These are phyloP conservation scores for Hymenoscyphus occultus DNA, from an alignment of 2,329 filamentous ascomycete species.

Conservation along the genomic window DNA sequence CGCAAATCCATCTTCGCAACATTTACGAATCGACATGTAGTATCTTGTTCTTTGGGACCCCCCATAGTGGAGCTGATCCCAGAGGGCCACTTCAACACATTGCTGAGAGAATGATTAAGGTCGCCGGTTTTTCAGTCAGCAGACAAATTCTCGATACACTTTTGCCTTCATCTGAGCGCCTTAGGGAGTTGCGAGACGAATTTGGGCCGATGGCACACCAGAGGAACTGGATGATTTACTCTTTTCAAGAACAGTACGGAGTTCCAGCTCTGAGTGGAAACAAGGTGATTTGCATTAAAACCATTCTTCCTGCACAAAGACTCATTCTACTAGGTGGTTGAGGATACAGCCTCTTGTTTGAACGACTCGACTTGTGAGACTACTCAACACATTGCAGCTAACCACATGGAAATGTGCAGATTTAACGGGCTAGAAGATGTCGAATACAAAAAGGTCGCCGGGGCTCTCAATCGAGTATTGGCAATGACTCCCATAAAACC, in stretches of 20 bases:
- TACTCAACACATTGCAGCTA: slow-evolving; percentile 11
- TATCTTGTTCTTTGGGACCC: slow-evolving; percentile 72
- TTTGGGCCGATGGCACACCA: slow-evolving; percentile 16
- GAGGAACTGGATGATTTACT: slow-evolving; percentile 16
- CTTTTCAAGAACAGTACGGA: slow-evolving; percentile 15
- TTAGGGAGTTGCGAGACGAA: slow-evolving; percentile 14
- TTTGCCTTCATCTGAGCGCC: slow-evolving; percentile 13
- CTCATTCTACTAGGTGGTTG: slow-evolving; percentile 13
- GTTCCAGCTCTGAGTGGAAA: slow-evolving; percentile 2
- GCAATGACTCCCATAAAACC: not conserved
- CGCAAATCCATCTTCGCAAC: slow-evolving; percentile 2
- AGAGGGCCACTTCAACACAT: slow-evolving; percentile 13
- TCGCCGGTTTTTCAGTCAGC: slow-evolving; percentile 9
- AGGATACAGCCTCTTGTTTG: slow-evolving; percentile 17
- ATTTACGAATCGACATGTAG: slow-evolving; percentile 71
- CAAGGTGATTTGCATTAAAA: slow-evolving; percentile 7
- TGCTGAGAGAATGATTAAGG: slow-evolving; percentile 14
- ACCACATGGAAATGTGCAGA: slow-evolving; percentile 22
- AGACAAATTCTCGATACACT: slow-evolving; percentile 14
- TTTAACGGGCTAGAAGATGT: slow-evolving; percentile 15
- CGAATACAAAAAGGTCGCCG: slow-evolving; percentile 19
- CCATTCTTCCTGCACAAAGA: not conserved
- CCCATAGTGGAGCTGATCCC: slow-evolving; percentile 65
- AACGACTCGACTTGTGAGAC: slow-evolving; percentile 15
- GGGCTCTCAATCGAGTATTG: slow-evolving; percentile 11